Percentiles rank a stretch among this genome's conserved stretches.
phyloP scores from a whole-genome alignment of 1,139 yeast genomes.

The Trichomonascaceae sp. region DNA sequence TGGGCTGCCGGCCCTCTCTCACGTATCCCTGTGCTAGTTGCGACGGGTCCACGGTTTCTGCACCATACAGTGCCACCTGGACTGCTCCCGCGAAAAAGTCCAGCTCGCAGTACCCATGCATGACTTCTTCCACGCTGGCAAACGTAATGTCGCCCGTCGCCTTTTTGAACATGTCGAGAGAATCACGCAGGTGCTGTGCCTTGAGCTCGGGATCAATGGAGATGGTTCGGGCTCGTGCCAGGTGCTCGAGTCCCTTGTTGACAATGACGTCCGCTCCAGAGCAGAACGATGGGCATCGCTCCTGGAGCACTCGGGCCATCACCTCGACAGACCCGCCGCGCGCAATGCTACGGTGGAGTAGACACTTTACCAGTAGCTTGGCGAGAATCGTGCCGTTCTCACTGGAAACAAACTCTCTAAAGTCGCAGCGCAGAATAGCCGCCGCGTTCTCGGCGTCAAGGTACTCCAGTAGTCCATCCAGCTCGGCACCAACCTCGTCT shows the following conservation, averaged over 20 bases:
- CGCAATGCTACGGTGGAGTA: slow-evolving; percentile 75
- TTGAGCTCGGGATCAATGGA: slow-evolving; percentile 66
- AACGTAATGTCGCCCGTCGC: slow-evolving; percentile 67
- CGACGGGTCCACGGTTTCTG: slow-evolving; percentile 11
- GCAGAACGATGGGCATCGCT: slow-evolving; percentile 90
- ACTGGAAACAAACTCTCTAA: slow-evolving; percentile 65
- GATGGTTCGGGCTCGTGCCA: slow-evolving; percentile 66
- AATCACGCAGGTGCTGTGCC: slow-evolving; percentile 55
- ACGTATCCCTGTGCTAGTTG: slow-evolving; percentile 38
- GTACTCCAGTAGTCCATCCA: slow-evolving; percentile 24
- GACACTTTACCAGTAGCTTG: slow-evolving; percentile 76
- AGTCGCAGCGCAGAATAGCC: slow-evolving; percentile 49
- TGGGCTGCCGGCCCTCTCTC: slow-evolving; percentile 35
- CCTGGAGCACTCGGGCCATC: slow-evolving; percentile 78
- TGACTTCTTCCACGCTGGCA: slow-evolving; percentile 73
- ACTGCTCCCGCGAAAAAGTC: slow-evolving; percentile 80
- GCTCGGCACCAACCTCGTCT: slow-evolving; percentile 45
- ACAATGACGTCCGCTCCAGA: slow-evolving; percentile 88
- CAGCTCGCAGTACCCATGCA: slow-evolving; percentile 62
- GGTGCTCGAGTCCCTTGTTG: slow-evolving; percentile 85
- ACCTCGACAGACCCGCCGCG: slow-evolving; percentile 91
- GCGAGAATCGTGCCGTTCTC: slow-evolving; percentile 49
- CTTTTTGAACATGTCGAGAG: slow-evolving; percentile 64
- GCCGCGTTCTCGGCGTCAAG: slow-evolving; percentile 41
- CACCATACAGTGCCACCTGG: slow-evolving; percentile 61